These are phyloP conservation scores for Fusarium oxysporum DNA, from an alignment of 2,329 filamentous ascomycete species.

Conservation along the genomic window DNA sequence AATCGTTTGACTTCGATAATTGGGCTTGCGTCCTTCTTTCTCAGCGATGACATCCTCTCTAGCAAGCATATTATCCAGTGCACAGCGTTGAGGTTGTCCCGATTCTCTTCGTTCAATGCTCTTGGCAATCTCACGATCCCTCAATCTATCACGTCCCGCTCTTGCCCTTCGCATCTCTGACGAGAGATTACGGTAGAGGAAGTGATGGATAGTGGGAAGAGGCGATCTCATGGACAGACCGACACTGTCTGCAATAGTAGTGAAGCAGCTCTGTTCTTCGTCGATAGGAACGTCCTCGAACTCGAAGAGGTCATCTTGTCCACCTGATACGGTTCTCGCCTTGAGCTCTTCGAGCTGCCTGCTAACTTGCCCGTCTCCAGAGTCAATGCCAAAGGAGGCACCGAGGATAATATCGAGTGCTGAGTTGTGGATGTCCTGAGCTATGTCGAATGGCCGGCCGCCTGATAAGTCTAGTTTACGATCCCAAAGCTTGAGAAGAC, in stretches of 20 bases:
- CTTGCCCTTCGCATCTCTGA: conserved; percentile 18
- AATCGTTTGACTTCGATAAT: conserved; percentile 48
- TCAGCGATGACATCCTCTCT: conserved; percentile 47
- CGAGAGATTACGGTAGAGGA: conserved; percentile 24
- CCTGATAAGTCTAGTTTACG: conserved; percentile 43
- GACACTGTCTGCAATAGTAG: conserved; percentile 19
- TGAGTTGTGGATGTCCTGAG: conserved; percentile 46
- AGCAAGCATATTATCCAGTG: conserved; percentile 48
- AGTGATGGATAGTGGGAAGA: conserved; percentile 6
- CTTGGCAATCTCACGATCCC: conserved; percentile 29
- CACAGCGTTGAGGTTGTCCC: conserved; percentile 21
- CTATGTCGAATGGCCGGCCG: conserved; percentile 47
- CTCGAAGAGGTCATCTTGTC: conserved; percentile 20
- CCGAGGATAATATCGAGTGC: conserved; percentile 49
- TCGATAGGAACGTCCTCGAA: conserved; percentile 15
- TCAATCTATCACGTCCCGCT: neutral
- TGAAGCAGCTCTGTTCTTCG: conserved; percentile 16
- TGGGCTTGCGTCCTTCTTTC: conserved; percentile 46
- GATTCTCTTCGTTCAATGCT: conserved; percentile 13
- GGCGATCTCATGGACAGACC: conserved; percentile 13
- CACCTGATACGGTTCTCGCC: neutral
- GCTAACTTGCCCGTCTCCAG: neutral
- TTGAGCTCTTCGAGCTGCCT: conserved; percentile 21
- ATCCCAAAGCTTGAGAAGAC: conserved; percentile 49
- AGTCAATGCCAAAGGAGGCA: conserved; percentile 45